Conservation (phyloP, 208 protist species). For the Porcisia hertigi region DNA sequence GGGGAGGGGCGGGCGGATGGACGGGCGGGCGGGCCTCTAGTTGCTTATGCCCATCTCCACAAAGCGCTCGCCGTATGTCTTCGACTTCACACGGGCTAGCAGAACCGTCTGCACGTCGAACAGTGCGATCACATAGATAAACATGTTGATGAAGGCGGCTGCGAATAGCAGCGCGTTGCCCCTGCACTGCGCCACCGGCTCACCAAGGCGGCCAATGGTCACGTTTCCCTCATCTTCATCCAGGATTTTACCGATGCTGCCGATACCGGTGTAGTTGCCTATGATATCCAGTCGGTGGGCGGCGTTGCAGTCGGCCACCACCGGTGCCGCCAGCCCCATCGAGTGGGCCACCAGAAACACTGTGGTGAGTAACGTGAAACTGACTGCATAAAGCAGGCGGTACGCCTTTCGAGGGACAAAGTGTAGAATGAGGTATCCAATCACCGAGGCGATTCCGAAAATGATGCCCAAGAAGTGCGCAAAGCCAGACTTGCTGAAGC, state of each 20-base stretch:
- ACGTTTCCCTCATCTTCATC: slow-evolving; percentile 33
- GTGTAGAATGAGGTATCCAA: slow-evolving; percentile 74
- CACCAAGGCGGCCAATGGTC: slow-evolving; percentile 50
- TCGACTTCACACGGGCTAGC: slow-evolving; percentile 72
- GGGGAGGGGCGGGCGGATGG: too few species aligned
- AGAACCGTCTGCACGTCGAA: slow-evolving; percentile 86
- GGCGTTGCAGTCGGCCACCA: slow-evolving; percentile 63
- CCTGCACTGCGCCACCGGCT: slow-evolving; percentile 55
- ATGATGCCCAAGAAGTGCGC: slow-evolving; percentile 78
- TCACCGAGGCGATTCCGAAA: slow-evolving; percentile 47
- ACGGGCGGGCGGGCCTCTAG: slow-evolving; percentile 20
- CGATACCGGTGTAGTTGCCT: slow-evolving; percentile 32
- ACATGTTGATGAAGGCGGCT: slow-evolving; percentile 51
- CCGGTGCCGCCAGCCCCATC: slow-evolving; percentile 57
- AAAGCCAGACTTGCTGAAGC: slow-evolving; percentile 61
- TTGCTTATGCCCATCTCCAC: slow-evolving; percentile 86
- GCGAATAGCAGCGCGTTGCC: slow-evolving; percentile 58
- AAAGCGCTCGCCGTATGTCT: slow-evolving; percentile 84
- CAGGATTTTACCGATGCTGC: slow-evolving; percentile 18
- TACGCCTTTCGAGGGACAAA: slow-evolving; percentile 81
- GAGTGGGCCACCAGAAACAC: slow-evolving; percentile 71
- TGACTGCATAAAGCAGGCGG: slow-evolving; percentile 80
- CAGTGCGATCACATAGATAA: slow-evolving; percentile 67
- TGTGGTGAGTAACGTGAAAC: slow-evolving; percentile 53
- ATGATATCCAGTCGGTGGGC: slow-evolving; percentile 15